Evolutionary conservation across 2,329 filamentous ascomycete genomes (phyloP), one percentile per base, ranked within the genome.

Genomic region (Saccharata proteae): DNA sequence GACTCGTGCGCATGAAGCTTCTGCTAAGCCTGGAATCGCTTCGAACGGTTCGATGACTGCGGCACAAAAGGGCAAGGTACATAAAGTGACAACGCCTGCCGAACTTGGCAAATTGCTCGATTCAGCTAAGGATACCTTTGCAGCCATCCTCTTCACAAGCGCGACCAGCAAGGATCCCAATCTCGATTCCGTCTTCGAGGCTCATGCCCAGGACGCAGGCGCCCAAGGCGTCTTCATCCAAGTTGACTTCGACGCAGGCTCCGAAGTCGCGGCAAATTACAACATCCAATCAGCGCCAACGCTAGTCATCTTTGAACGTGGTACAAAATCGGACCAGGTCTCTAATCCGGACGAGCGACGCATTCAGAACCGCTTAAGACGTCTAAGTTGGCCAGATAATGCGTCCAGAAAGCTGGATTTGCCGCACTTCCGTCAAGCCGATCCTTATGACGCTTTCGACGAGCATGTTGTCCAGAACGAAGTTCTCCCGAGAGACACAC

Each of bases 141-240:
- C 82, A 0, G 71, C 88, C 21, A 68, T 94, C 35, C 94, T 94
- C 63, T 96, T 96, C 59, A 94, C 88, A 0, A 93, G 83, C 3
- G 72, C 80, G 2, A 90, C 78, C 3, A 94, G 86, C 48, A 70
- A 74, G 1, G 85, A 86, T 0, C 94, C 88, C 67, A 88, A 80
- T 52, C 58, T 74, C 11, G 68, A 88, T 2, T 83, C 86, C 1
- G 57, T 77, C 1, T 96, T 83, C 46, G 80, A 92, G 38, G 67
- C 82, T 40, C 64, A 94, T 1, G 85, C 86, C 2, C 71, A 69
- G 16, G 79, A 92, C 49, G 66, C 77, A 16, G 77, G 71, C 1
- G 59, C 69, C 18, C 77, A 77, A 43, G 77, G 74, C 3, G 61
- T 73, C 0, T 69, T 94, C 28, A 76, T 94, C 58, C 90, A 92